Conservation (phyloP, 2,329 filamentous ascomycete species). For the Neonectria punicea region DNA sequence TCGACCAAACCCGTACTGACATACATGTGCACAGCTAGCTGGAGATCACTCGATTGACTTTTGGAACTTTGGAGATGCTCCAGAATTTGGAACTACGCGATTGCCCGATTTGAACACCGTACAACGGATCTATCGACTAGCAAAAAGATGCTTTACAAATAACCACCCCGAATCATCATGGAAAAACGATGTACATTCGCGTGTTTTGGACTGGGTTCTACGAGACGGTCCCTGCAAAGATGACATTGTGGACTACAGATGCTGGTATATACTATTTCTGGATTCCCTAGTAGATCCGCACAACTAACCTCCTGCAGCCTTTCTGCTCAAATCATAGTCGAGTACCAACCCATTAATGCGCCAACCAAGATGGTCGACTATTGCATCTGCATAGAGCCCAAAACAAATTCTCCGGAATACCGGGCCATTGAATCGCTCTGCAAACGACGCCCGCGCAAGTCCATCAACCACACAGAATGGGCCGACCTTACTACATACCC, state of each 20-base stretch:
- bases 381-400: background rate
- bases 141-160: constrained; percentile 3
- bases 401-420: background rate
- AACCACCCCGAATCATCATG: constrained; percentile 19
- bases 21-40: background rate
- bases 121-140: background rate
- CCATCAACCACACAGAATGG: background rate
- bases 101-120: background rate
- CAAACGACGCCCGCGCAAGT: background rate
- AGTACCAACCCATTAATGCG: background rate
- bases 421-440: background rate
- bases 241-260: background rate
- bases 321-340: background rate
- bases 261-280: background rate
- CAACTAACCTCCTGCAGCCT: background rate
- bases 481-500: background rate
- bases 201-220: constrained; percentile 14
- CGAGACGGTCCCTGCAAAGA: background rate
- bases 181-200: constrained; percentile 15
- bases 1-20: background rate
- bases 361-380: background rate
- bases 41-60: background rate
- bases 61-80: background rate
- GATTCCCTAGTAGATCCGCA: background rate
- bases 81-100: background rate